phyloP scores from a whole-genome alignment of 73 alveolate genomes.

The Stentor coeruleus region DNA sequence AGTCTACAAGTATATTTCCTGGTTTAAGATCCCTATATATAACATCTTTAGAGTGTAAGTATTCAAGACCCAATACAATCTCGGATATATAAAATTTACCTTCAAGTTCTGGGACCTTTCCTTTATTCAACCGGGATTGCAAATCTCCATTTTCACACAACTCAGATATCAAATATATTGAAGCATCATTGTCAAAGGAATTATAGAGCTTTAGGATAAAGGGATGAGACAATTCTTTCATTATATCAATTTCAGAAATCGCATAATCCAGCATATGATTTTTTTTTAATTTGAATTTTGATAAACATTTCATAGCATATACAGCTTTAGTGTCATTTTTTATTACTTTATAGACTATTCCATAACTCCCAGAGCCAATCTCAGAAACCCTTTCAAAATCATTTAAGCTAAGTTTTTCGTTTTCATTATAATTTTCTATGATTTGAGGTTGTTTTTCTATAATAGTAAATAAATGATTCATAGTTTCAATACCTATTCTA shows the following conservation, averaged over 20 bases:
- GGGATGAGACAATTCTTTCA: conserved; percentile 46
- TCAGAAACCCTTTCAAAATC: background rate
- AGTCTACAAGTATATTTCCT: conserved; percentile 80
- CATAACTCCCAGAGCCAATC: conserved; percentile 36
- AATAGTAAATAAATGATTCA: too few species aligned
- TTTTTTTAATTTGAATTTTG: conserved; percentile 72
- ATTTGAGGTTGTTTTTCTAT: too few species aligned
- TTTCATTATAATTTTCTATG: too few species aligned
- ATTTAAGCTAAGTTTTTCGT: background rate
- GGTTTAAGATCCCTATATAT: conserved; percentile 90
- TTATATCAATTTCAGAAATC: conserved; percentile 28
- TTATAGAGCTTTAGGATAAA: conserved; percentile 39
- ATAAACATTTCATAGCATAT: conserved; percentile 83
- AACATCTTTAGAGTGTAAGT: conserved; percentile 45
- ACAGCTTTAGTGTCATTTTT: conserved; percentile 21
- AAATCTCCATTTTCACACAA: conserved; percentile 66
- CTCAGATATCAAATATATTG: conserved; percentile 48
- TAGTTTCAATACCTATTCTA: too few species aligned
- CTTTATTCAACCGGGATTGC: conserved; percentile 36
- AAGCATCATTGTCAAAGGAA: conserved; percentile 44
- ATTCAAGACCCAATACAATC: conserved; percentile 56
- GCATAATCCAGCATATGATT: conserved; percentile 50
- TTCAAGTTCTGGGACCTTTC: conserved; percentile 33
- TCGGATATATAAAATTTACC: conserved; percentile 60
- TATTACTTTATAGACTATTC: conserved; percentile 29